Conservation (phyloP, 768 basidiomycete species). For the Agaricus sinodeliciosus region DNA sequence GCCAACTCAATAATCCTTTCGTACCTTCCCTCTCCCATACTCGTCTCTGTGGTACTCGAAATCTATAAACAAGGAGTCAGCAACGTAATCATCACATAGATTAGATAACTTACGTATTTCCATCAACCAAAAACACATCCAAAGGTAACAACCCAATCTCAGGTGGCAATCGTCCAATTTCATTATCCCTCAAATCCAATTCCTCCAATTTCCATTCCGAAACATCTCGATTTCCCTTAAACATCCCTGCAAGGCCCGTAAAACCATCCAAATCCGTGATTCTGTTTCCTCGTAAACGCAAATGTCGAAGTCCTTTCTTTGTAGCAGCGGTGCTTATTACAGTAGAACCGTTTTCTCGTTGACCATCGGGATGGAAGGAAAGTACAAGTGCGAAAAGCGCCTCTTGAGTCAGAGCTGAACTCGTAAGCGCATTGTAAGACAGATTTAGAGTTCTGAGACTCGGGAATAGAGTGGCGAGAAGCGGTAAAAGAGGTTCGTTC, state of each 20-base stretch:
- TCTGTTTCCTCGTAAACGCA: constrained; percentile 64
- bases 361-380: constrained; percentile 21
- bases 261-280: constrained; percentile 59
- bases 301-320: constrained; percentile 54
- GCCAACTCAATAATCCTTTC: constrained; percentile 73
- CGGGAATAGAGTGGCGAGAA: constrained; percentile 65
- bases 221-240: constrained; percentile 57
- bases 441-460: constrained; percentile 62
- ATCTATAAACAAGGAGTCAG: constrained; percentile 32
- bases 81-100: background rate
- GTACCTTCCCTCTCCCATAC: constrained; percentile 89
- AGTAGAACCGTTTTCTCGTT: background rate
- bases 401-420: constrained; percentile 40
- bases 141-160: constrained; percentile 70
- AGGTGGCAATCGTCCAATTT: constrained; percentile 60
- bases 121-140: constrained; percentile 80
- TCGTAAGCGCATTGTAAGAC: constrained; percentile 67
- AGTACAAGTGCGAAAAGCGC: constrained; percentile 47
- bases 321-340: background rate
- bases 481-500: constrained; percentile 48
- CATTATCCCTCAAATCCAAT: constrained; percentile 77
- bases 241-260: constrained; percentile 49
- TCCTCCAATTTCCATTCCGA: constrained; percentile 76
- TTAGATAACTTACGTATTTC: constrained; percentile 58
- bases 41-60: constrained; percentile 72